Percentiles rank a stretch among this genome's conserved stretches.
phyloP scores from a whole-genome alignment of 306 rosid genomes.

The cucumber (Cucumis sativus) region Cucumber_9930_V3 NC_026655.2:22384501-22385000 shows the following conservation, averaged over 20 bases:
- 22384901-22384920: constrained; percentile 61
- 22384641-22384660: constrained; percentile 91
- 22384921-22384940: constrained; percentile 44
- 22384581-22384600: constrained; percentile 8
- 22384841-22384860: not conserved
- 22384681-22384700: constrained; percentile 58
- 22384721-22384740: constrained; percentile 65
- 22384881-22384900: constrained; percentile 55
- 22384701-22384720: constrained; percentile 62
- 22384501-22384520: not conserved
- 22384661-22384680: constrained; percentile 79
- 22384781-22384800: constrained; percentile 24
- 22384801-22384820: not conserved
- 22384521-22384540: not conserved
- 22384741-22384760: constrained; percentile 64
- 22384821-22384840: not conserved
- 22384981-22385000: constrained; percentile 68
- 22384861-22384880: constrained; percentile 16
- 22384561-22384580: constrained; percentile 8
- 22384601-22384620: constrained; percentile 89
- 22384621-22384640: constrained; percentile 67
- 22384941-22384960: constrained; percentile 75
- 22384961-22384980: constrained; percentile 65
- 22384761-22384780: constrained; percentile 58
- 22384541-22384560: not conserved